A percentile compares a stretch with the other conserved stretches of the same genome.
Evolutionary conservation across 2,329 filamentous ascomycete genomes (phyloP).

Genomic region (Penicillium sp.): DNA sequence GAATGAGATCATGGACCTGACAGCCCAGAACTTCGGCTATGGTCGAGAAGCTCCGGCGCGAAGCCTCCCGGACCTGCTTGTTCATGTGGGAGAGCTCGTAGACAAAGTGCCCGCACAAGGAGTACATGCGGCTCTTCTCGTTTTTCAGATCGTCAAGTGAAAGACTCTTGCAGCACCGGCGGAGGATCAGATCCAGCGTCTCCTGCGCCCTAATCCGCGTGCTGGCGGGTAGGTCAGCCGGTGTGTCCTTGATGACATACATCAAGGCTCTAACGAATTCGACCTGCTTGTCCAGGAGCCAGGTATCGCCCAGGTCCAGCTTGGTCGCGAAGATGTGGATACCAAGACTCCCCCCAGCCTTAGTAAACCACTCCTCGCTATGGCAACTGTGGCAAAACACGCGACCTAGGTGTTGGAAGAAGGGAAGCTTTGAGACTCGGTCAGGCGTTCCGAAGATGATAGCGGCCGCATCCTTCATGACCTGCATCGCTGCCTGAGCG

Average conservation of each 20-base stretch:
- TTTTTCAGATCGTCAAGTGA: conserved; percentile 65
- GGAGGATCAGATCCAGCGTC: conserved; percentile 70
- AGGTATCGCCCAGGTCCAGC: conserved; percentile 71
- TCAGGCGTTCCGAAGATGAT: conserved; percentile 69
- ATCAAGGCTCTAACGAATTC: conserved; percentile 86
- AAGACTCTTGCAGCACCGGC: conserved; percentile 70
- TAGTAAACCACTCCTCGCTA: conserved; percentile 97
- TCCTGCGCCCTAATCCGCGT: conserved; percentile 74
- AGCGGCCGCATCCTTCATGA: conserved; percentile 65
- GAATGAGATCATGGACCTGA: conserved; percentile 77
- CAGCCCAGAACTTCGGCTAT: conserved; percentile 69
- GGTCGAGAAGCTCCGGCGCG: conserved; percentile 68
- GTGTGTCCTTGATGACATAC: conserved; percentile 98
- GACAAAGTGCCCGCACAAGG: conserved; percentile 75
- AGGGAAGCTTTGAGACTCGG: conserved; percentile 64
- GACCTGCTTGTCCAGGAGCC: conserved; percentile 72
- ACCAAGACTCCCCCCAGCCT: conserved; percentile 81
- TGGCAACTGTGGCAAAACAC: conserved; percentile 92
- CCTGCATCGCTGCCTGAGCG: conserved; percentile 67
- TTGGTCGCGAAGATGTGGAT: conserved; percentile 82
- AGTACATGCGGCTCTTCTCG: conserved; percentile 58
- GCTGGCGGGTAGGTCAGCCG: conserved; percentile 80
- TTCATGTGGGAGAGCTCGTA: conserved; percentile 92
- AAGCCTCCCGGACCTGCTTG: conserved; percentile 80
- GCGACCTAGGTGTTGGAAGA: conserved; percentile 74